Conservation (phyloP, 208 protist genomes). For the Leishmania lainsoni region DNA sequence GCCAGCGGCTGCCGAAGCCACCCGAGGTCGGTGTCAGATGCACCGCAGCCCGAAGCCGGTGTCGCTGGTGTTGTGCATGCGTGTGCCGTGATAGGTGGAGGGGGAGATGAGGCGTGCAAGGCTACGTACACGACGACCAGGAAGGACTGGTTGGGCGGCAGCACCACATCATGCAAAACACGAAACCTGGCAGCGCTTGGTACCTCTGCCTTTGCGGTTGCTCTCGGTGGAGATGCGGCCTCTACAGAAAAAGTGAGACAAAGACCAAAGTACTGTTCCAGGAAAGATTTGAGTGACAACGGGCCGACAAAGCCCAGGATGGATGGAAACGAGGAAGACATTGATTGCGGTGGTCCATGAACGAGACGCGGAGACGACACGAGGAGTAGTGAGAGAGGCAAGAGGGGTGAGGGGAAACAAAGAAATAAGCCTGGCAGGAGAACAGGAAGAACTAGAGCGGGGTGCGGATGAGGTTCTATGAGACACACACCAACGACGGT, state of each 20-base stretch:
- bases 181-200: slow-evolving; percentile 1
- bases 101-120: slow-evolving; percentile 26
- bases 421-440: background rate
- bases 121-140: slow-evolving; percentile 53
- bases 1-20: slow-evolving; percentile 4
- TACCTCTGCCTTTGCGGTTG: background rate
- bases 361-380: background rate
- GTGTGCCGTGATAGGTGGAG: background rate
- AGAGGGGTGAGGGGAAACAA: background rate
- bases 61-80: background rate
- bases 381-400: background rate
- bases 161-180: slow-evolving; percentile 15
- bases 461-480: background rate
- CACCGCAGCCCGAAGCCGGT: background rate
- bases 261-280: slow-evolving; percentile 44
- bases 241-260: slow-evolving; percentile 32
- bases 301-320: slow-evolving; percentile 57
- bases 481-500: background rate
- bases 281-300: slow-evolving; percentile 51
- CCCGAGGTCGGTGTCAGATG: background rate
- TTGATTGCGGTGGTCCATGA: slow-evolving; percentile 2
- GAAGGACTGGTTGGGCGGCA: slow-evolving; percentile 42
- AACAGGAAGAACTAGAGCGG: background rate
- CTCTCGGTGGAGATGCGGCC: background rate
- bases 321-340: slow-evolving; percentile 49